phyloP scores from a whole-genome alignment of 768 basidiomycete genomes.

The Plicaturopsis crispa region DNA sequence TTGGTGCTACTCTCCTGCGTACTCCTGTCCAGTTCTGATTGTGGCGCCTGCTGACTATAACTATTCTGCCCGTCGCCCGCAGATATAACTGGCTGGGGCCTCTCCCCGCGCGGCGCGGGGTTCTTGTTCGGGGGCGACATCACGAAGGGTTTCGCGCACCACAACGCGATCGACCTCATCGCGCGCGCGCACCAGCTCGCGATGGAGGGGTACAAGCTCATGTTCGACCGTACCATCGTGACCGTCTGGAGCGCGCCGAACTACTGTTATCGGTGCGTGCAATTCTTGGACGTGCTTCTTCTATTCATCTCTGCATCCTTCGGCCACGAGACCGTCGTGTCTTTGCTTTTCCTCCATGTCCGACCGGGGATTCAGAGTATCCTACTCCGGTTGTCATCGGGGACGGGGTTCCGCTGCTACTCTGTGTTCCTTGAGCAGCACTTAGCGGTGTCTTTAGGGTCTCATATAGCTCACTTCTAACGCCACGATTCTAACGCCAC shows the following conservation, averaged over 20 bases:
- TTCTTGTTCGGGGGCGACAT: conserved; percentile 93
- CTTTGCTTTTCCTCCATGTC: background rate
- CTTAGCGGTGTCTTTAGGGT: too few relatives aligned
- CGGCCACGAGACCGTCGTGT: conserved; percentile 1
- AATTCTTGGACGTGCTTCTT: conserved; percentile 3
- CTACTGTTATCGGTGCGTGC: conserved; percentile 88
- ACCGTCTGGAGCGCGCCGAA: conserved; percentile 99
- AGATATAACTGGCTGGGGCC: conserved; percentile 93
- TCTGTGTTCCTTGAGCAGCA: conserved; percentile 4
- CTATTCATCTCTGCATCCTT: conserved; percentile 4
- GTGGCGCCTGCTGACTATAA: conserved; percentile 1
- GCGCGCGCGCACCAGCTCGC: conserved; percentile 96
- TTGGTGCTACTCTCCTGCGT: conserved; percentile 25
- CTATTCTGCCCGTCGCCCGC: conserved; percentile 7
- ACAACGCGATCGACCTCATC: conserved; percentile 90
- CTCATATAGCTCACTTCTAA: too few relatives aligned
- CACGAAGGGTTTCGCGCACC: conserved; percentile 82
- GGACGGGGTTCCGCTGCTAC: background rate
- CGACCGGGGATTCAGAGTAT: too few relatives aligned
- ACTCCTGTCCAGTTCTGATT: too few relatives aligned
- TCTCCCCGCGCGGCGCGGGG: conserved; percentile 96
- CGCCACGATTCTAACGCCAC: too few relatives aligned
- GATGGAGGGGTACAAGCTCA: conserved; percentile 96
- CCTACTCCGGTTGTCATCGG: background rate
- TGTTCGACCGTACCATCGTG: conserved; percentile 93